Evolutionary conservation across 2,329 filamentous ascomycete species (phyloP).

Genomic region (Colletotrichum theobromicola): DNA sequence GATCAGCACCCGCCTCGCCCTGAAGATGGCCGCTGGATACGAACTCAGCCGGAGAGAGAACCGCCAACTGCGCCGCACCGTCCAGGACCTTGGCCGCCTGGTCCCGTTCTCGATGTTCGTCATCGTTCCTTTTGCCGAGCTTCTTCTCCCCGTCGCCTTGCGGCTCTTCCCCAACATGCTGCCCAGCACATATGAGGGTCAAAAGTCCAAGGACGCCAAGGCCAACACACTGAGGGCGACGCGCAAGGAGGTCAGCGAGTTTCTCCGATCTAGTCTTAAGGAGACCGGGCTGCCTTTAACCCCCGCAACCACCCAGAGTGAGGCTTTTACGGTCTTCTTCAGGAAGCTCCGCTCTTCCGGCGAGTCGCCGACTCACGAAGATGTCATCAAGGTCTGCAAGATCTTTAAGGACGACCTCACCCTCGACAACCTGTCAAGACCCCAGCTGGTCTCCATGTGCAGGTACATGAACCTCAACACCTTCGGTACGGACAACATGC

Average conservation of each 20-base stretch:
- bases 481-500: conserved; percentile 96
- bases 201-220: conserved; percentile 90
- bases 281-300: conserved; percentile 94
- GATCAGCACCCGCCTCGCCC: conserved; percentile 87
- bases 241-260: conserved; percentile 90
- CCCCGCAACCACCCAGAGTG: conserved; percentile 81
- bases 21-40: conserved; percentile 98
- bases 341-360: conserved; percentile 92
- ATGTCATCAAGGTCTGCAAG: conserved; percentile 99
- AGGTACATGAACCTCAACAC: conserved; percentile 98
- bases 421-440: conserved; percentile 93
- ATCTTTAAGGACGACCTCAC: conserved; percentile 98
- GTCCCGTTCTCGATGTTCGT: conserved; percentile 97
- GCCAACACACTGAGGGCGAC: conserved; percentile 81
- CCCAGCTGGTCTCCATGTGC: conserved; percentile 96
- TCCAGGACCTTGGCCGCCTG: conserved; percentile 89
- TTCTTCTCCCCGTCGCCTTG: conserved; percentile 88
- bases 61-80: conserved; percentile 89
- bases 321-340: conserved; percentile 97
- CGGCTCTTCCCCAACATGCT: conserved; percentile 97
- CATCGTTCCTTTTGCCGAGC: conserved; percentile 94
- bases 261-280: conserved; percentile 85
- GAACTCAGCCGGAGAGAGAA: conserved; percentile 94
- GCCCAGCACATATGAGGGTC: conserved; percentile 94
- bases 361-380: conserved; percentile 83